Conservation (phyloP, 176 grass and related monocot species). For the Lolium perenne region DNA sequence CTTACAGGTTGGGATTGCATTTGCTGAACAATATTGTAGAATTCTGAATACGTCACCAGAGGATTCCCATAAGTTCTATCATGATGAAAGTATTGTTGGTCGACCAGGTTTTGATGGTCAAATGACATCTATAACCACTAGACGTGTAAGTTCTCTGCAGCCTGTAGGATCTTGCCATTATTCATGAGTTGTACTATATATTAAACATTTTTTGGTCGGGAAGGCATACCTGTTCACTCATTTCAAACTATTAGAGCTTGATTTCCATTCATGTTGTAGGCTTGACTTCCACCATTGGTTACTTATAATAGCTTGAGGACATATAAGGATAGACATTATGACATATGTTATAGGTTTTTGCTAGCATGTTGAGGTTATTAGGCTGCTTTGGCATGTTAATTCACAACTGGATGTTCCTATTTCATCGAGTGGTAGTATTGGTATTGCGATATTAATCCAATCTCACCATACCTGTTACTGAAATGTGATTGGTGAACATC, state of each 20-base stretch:
- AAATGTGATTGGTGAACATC: too few species aligned
- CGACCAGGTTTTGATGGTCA: slow-evolving; percentile 63
- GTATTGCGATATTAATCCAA: too few species aligned
- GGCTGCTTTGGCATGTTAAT: neutral
- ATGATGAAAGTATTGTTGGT: slow-evolving; percentile 63
- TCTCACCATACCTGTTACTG: too few species aligned
- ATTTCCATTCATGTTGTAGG: neutral
- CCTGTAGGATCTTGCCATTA: neutral
- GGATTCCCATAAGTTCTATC: slow-evolving; percentile 64
- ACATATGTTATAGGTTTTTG: neutral
- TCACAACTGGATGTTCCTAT: too few species aligned
- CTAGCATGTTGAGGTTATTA: neutral
- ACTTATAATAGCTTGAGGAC: neutral
- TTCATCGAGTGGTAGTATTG: too few species aligned
- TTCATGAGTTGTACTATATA: neutral
- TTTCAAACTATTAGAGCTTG: neutral
- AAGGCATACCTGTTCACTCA: neutral
- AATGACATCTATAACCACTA: slow-evolving; percentile 58
- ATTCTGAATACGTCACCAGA: slow-evolving; percentile 51
- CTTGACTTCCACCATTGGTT: neutral
- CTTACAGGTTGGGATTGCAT: slow-evolving; percentile 69
- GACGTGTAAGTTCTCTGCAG: slow-evolving; percentile 55
- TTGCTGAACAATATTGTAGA: slow-evolving; percentile 76
- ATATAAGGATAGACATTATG: neutral
- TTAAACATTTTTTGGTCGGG: neutral